These are phyloP conservation scores for Zygosaccharomyces bisporus DNA, from an alignment of 805 yeast species.

Conservation along the genomic window DNA sequence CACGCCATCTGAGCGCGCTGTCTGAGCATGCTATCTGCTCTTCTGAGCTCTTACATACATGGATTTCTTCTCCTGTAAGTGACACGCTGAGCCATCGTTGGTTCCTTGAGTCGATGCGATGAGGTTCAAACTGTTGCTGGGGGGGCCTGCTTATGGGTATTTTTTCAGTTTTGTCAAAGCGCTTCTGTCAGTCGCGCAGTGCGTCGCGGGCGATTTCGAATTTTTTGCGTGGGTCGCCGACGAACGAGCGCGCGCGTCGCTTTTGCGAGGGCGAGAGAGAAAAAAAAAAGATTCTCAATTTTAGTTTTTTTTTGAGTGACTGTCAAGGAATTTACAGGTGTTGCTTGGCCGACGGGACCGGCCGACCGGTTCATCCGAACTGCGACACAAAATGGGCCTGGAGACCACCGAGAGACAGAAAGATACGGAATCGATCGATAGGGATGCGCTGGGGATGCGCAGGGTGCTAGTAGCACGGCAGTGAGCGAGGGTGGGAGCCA, in stretches of 20 bases:
- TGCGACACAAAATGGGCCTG: not conserved
- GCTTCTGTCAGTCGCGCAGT: no score
- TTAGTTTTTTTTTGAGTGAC: not conserved
- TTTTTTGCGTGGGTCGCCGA: not conserved
- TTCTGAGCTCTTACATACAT: slow-evolving; percentile 49
- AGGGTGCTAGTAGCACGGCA: no score
- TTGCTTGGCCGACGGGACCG: no score
- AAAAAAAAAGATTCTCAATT: no score
- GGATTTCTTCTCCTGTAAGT: slow-evolving; percentile 99
- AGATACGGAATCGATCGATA: no score
- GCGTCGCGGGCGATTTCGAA: not conserved
- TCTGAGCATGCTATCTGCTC: no score
- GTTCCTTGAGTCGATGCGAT: slow-evolving; percentile 13
- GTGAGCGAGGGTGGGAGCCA: no score
- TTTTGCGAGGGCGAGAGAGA: no score
- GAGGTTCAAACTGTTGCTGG: not conserved
- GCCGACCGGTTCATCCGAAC: not conserved
- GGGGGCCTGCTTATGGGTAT: not conserved
- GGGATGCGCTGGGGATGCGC: no score
- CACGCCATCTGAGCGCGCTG: no score
- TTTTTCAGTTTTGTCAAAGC: not conserved
- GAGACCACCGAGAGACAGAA: no score
- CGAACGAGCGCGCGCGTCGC: no score
- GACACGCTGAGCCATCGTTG: slow-evolving; percentile 97
- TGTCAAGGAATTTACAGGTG: not conserved